phyloP scores from a whole-genome alignment of 768 basidiomycete species.

The Lactifluus hygrophoroides region DNA sequence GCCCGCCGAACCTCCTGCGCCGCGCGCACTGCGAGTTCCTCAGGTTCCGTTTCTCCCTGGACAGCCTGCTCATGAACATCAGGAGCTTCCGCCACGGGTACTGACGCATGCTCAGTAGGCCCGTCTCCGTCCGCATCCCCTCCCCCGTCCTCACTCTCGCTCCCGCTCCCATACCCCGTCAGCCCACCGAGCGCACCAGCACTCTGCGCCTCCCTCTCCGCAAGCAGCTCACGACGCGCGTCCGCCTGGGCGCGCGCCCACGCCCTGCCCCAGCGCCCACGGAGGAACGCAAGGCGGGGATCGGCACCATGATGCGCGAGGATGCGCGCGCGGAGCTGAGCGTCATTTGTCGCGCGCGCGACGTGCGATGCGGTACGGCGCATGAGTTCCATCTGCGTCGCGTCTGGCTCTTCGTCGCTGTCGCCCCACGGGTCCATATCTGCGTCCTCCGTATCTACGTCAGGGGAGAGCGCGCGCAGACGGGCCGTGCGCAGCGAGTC shows the following conservation, averaged over 20 bases:
- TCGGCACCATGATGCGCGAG: constrained; percentile 79
- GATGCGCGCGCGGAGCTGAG: constrained; percentile 81
- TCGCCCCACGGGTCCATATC: constrained; percentile 53
- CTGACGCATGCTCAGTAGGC: not conserved
- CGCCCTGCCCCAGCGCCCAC: constrained; percentile 59
- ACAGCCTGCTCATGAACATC: not conserved
- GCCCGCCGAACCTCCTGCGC: constrained; percentile 43
- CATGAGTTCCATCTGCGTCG: constrained; percentile 58
- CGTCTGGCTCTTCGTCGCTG: constrained; percentile 68
- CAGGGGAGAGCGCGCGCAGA: constrained; percentile 44
- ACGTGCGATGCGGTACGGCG: constrained; percentile 64
- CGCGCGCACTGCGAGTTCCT: constrained; percentile 1
- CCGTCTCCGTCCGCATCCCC: not conserved
- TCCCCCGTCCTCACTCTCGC: constrained; percentile 22
- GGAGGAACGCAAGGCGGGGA: constrained; percentile 69
- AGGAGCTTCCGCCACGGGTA: not conserved
- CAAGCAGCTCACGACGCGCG: constrained; percentile 26
- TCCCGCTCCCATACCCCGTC: constrained; percentile 40
- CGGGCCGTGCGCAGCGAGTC: constrained; percentile 56
- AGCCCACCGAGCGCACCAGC: constrained; percentile 40
- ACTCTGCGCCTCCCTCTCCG: constrained; percentile 23
- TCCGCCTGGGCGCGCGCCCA: constrained; percentile 55
- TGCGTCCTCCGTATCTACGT: constrained; percentile 21
- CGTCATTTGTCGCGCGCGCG: constrained; percentile 61
- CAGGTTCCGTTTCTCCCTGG: not conserved